These are phyloP conservation scores for Paecilomyces sp. DNA, from an alignment of 2,329 filamentous ascomycete species.

Conservation along the genomic window DNA sequence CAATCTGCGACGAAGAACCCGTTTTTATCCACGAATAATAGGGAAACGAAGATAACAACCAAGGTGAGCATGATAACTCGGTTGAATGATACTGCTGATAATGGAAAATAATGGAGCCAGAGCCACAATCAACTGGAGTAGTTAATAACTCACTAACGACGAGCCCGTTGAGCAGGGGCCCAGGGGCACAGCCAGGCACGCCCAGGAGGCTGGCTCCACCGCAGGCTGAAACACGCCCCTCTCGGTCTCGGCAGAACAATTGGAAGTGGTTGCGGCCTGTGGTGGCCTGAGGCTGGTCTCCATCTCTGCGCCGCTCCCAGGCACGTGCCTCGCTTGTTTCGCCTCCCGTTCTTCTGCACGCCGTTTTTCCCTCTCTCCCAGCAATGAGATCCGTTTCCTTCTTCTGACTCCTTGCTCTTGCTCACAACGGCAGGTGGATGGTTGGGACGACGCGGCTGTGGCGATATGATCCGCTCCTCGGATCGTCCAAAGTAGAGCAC, in stretches of 20 bases:
- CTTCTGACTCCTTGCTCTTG: not conserved
- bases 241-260: not conserved
- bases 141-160: not conserved
- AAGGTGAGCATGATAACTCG: too few species aligned
- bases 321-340: not conserved
- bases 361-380: not conserved
- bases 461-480: not conserved
- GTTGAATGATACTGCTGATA: too few species aligned
- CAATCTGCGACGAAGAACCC: too few species aligned
- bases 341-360: not conserved
- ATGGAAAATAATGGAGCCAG: too few species aligned
- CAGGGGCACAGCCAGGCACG: not conserved
- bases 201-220: not conserved
- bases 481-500: not conserved
- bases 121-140: too few species aligned
- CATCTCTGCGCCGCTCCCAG: not conserved
- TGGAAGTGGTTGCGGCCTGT: not conserved
- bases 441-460: not conserved
- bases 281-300: not conserved
- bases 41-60: too few species aligned
- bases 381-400: not conserved
- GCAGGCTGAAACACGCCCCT: not conserved
- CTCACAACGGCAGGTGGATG: not conserved
- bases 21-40: too few species aligned
- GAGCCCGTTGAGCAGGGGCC: not conserved